Percentiles rank a stretch among this genome's conserved stretches.
phyloP scores from a whole-genome alignment of 345 rosid species.

The Turritis glabra region DNA sequence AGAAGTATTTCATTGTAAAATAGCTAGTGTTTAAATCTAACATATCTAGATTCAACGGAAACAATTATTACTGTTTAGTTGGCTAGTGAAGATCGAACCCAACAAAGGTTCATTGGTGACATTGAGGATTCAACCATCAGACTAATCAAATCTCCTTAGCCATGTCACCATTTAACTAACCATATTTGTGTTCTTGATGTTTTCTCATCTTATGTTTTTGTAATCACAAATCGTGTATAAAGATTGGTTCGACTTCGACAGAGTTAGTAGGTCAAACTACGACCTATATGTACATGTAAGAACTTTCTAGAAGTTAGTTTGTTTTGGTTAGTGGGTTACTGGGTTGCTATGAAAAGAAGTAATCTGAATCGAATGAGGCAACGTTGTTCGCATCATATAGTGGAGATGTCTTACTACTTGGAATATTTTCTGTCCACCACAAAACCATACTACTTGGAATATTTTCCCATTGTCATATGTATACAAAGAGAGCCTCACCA shows the following conservation, averaged over 20 bases:
- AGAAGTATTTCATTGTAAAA: no score
- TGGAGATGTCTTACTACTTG: not conserved
- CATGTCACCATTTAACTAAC: not conserved
- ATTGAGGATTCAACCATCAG: not conserved
- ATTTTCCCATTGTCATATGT: not conserved
- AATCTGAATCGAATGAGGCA: not conserved
- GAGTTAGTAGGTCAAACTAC: not conserved
- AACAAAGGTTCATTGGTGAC: no score
- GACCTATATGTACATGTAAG: not conserved
- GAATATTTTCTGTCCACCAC: not conserved
- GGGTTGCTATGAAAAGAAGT: not conserved
- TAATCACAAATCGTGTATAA: not conserved
- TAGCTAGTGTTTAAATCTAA: no score
- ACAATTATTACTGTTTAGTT: no score
- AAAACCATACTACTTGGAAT: not conserved
- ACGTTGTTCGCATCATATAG: not conserved
- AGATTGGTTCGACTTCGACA: not conserved
- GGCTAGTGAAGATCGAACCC: no score
- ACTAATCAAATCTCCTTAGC: not conserved
- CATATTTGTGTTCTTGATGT: not conserved
- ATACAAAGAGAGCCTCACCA: not conserved
- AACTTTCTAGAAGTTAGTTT: not conserved
- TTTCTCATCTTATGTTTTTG: not conserved
- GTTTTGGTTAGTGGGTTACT: not conserved
- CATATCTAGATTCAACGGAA: no score